phyloP scores from a whole-genome alignment of 305 asterid genomes.

The Stenogyne calaminthoides region DNA sequence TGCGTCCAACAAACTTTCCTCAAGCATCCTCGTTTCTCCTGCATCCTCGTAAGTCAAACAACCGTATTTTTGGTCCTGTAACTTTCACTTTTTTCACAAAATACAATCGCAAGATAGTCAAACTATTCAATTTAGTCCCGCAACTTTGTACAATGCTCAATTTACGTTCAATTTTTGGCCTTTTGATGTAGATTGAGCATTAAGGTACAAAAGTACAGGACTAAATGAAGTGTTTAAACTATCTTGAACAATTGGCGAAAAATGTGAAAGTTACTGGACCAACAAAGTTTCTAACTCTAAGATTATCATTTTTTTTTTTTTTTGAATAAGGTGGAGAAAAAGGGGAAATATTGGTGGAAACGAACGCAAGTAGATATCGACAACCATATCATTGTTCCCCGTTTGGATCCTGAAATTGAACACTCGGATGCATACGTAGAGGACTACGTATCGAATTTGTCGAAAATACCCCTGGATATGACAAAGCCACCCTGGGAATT shows the following conservation, averaged over 20 bases:
- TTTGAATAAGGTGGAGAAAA: slow-evolving; percentile 11
- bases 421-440: slow-evolving; percentile 42
- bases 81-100: no score
- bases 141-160: no score
- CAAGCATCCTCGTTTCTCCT: slow-evolving; percentile 54
- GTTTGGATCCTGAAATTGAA: slow-evolving; percentile 43
- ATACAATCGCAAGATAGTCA: no score
- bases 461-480: slow-evolving; percentile 35
- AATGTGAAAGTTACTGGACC: no score
- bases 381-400: slow-evolving; percentile 40
- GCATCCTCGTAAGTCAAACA: slow-evolving; percentile 35
- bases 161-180: no score
- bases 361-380: slow-evolving; percentile 42
- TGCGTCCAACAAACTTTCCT: slow-evolving; percentile 24
- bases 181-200: no score
- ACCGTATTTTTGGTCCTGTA: neutral
- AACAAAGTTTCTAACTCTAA: no score
- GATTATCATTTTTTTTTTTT: neutral
- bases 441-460: slow-evolving; percentile 33
- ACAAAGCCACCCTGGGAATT: slow-evolving; percentile 60
- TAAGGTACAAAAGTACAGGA: no score
- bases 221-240: no score
- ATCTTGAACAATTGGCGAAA: no score
- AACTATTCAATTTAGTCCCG: no score
- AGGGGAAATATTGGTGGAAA: slow-evolving; percentile 34